Percentiles rank a stretch among this genome's conserved stretches.
These are phyloP conservation scores for Diaporthe sp. DNA, from an alignment of 2,329 filamentous ascomycete species.

Conservation along the genomic window DNA sequence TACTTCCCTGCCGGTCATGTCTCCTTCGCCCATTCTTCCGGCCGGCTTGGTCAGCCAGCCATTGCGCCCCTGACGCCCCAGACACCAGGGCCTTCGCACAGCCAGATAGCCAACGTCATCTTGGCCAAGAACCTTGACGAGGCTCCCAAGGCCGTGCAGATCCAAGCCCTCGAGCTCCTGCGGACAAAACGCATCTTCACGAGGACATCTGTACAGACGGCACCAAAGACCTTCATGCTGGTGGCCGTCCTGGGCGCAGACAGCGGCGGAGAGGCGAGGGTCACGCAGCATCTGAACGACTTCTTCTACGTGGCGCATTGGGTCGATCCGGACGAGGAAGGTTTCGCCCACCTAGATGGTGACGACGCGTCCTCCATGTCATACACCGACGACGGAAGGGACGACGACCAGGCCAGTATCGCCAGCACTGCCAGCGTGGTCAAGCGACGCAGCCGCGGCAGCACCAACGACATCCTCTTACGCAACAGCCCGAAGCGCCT, in stretches of 20 bases:
- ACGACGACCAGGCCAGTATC: slow-evolving; percentile 43
- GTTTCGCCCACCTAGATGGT: slow-evolving; percentile 82
- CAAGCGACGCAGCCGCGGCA: slow-evolving; percentile 45
- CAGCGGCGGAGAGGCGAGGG: slow-evolving; percentile 60
- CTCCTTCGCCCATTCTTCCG: slow-evolving; percentile 9
- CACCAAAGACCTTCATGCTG: slow-evolving; percentile 84
- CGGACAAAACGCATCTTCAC: slow-evolving; percentile 84
- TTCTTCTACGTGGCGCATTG: slow-evolving; percentile 90
- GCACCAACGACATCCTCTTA: slow-evolving; percentile 13
- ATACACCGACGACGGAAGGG: slow-evolving; percentile 40
- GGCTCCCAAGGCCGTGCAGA: slow-evolving; percentile 82
- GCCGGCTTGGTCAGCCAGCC: slow-evolving; percentile 27
- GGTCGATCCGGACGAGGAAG: slow-evolving; percentile 78
- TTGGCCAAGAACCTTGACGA: slow-evolving; percentile 84
- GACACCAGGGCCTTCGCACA: slow-evolving; percentile 52
- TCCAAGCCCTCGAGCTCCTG: slow-evolving; percentile 84
- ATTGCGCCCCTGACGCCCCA: slow-evolving; percentile 47
- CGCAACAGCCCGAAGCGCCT: slow-evolving; percentile 28
- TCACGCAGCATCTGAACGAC: slow-evolving; percentile 78
- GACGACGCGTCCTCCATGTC: slow-evolving; percentile 49
- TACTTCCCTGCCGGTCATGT: slow-evolving; percentile 45
- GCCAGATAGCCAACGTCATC: slow-evolving; percentile 79
- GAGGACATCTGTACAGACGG: slow-evolving; percentile 78
- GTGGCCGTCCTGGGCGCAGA: slow-evolving; percentile 75
- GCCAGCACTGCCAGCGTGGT: slow-evolving; percentile 59